Conservation (phyloP, 2,329 filamentous ascomycete genomes). For the Gaeumannomyces tritici region DNA sequence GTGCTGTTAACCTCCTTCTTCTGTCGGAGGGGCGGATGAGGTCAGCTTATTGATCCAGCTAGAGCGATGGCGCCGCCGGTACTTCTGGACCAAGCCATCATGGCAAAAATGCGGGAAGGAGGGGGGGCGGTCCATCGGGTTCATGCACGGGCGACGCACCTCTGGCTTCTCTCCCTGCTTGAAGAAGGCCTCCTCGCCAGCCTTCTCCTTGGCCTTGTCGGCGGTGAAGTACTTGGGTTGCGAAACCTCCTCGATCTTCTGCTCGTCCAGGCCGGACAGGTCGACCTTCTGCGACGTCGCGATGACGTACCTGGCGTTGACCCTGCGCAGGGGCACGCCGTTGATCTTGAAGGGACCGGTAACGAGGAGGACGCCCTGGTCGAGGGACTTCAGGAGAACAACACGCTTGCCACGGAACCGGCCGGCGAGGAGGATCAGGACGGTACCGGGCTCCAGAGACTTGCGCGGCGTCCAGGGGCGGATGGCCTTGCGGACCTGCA, state of each 20-base stretch:
- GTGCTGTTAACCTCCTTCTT: constrained; percentile 94
- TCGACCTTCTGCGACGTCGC: constrained; percentile 81
- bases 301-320: constrained; percentile 90
- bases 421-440: constrained; percentile 98
- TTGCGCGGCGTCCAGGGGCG: constrained; percentile 79
- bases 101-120: no score
- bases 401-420: constrained; percentile 99
- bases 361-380: constrained; percentile 96
- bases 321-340: constrained; percentile 91
- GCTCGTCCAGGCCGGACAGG: constrained; percentile 74
- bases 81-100: not conserved
- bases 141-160: constrained; percentile 47
- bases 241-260: constrained; percentile 75
- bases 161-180: constrained; percentile 97
- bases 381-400: constrained; percentile 94
- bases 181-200: constrained; percentile 97
- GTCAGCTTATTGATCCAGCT: not conserved
- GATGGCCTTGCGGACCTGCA: constrained; percentile 86
- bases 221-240: constrained; percentile 88
- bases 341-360: constrained; percentile 99
- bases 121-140: not conserved
- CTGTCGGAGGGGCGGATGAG: constrained; percentile 37
- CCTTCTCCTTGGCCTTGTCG: constrained; percentile 93
- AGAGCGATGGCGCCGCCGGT: not conserved
- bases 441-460: constrained; percentile 85